Conservation (phyloP, 768 basidiomycete species). For the Sporobolomyces pararoseus region DNA sequence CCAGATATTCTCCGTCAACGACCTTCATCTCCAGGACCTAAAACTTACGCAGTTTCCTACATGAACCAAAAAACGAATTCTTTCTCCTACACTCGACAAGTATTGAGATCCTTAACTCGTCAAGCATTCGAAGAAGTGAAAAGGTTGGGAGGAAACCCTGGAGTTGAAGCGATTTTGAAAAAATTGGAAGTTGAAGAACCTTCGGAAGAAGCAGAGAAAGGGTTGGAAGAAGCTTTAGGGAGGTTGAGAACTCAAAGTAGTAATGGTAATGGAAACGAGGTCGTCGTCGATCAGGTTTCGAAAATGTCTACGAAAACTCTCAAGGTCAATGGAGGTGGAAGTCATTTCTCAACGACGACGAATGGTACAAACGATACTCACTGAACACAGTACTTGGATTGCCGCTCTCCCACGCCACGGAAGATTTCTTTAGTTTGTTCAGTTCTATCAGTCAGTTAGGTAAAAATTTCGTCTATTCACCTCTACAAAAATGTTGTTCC, state of each 20-base stretch:
- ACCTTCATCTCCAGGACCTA: slow-evolving; percentile 73
- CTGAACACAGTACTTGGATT: no score
- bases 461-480: no score
- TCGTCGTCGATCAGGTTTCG: not conserved
- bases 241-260: slow-evolving; percentile 6
- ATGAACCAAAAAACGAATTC: slow-evolving; percentile 71
- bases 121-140: slow-evolving; percentile 68
- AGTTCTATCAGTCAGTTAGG: no score
- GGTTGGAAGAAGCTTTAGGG: slow-evolving; percentile 10
- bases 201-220: slow-evolving; percentile 13
- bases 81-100: slow-evolving; percentile 76
- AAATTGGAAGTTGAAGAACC: slow-evolving; percentile 30
- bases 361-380: no score
- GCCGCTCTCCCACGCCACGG: no score
- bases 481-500: no score
- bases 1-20: slow-evolving; percentile 85
- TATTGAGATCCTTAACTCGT: slow-evolving; percentile 63
- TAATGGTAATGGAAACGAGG: not conserved
- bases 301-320: no score
- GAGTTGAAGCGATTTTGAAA: slow-evolving; percentile 40
- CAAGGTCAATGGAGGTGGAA: no score
- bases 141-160: slow-evolving; percentile 69
- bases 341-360: no score
- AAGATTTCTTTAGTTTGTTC: no score
- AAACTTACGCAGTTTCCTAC: slow-evolving; percentile 73